These are phyloP conservation scores for Vitis rupestris DNA, from an alignment of 164 flowering plant species.

Conservation along the genomic window DNA sequence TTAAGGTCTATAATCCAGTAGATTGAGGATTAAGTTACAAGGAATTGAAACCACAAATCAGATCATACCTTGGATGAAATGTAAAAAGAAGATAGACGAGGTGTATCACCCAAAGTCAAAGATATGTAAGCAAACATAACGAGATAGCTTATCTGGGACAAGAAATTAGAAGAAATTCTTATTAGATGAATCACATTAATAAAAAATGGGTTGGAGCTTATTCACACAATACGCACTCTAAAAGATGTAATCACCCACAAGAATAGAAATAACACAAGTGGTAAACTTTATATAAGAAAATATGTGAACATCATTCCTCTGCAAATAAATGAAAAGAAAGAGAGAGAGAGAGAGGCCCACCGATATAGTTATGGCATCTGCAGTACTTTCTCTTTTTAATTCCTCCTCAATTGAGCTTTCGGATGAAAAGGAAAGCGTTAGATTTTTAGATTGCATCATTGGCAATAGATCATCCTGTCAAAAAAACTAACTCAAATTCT, in stretches of 20 bases:
- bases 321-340: background rate
- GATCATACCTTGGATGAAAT: constrained; percentile 85
- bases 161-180: background rate
- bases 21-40: no score
- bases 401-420: constrained; percentile 97
- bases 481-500: constrained; percentile 1
- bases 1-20: no score
- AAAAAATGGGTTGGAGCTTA: background rate
- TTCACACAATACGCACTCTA: no score
- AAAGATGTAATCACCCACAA: no score
- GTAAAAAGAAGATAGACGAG: constrained; percentile 63
- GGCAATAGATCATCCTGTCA: constrained; percentile 81
- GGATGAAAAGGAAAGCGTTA: constrained; percentile 94
- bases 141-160: constrained; percentile 86
- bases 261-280: no score
- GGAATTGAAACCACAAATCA: background rate
- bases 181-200: background rate
- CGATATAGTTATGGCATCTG: constrained; percentile 91
- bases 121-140: constrained; percentile 99
- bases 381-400: constrained; percentile 94
- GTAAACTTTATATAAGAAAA: background rate
- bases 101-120: constrained; percentile 79
- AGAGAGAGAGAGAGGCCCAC: constrained; percentile 30
- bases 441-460: constrained; percentile 68
- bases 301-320: background rate